A percentile compares a stretch with the other conserved stretches of the same genome.
These are phyloP conservation scores for Phytopythium litorale DNA, from an alignment of 352 stramenopile genomes.

Conservation along the genomic window DNA sequence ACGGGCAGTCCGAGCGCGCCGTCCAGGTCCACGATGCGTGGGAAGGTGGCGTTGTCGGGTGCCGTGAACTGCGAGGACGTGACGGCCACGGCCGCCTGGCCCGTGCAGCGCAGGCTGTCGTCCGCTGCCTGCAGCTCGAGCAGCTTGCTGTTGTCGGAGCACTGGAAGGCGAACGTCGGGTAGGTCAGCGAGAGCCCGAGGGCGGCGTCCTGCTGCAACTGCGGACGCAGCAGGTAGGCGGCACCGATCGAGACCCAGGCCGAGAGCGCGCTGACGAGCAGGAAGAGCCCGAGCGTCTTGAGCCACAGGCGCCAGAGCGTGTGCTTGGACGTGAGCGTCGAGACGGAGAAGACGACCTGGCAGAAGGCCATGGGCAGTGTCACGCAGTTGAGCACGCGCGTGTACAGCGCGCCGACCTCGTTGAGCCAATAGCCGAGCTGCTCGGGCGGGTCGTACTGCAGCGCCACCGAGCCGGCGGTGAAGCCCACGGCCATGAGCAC, in stretches of 20 bases:
- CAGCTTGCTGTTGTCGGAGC: conserved; percentile 36
- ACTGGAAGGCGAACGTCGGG: conserved; percentile 56
- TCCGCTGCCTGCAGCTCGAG: conserved; percentile 19
- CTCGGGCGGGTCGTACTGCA: conserved; percentile 22
- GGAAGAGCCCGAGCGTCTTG: conserved; percentile 33
- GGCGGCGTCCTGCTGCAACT: conserved; percentile 27
- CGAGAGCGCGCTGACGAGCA: conserved; percentile 28
- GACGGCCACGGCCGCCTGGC: conserved; percentile 14
- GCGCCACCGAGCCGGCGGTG: conserved; percentile 26
- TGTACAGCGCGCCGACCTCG: conserved; percentile 49
- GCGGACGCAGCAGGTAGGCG: conserved; percentile 23
- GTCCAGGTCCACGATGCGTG: conserved; percentile 42
- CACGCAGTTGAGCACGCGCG: conserved; percentile 49
- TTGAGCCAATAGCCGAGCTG: conserved; percentile 54
- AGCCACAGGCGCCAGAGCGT: conserved; percentile 39
- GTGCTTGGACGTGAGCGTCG: conserved; percentile 37
- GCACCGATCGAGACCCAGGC: conserved; percentile 21
- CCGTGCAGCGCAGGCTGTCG: conserved; percentile 29
- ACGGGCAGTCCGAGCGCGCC: conserved; percentile 37
- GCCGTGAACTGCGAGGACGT: background rate
- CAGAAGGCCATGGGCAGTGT: conserved; percentile 60
- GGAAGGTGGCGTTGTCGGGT: conserved; percentile 43
- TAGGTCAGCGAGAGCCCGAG: conserved; percentile 23
- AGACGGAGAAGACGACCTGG: conserved; percentile 51
- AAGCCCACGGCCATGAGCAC: conserved; percentile 34